These are phyloP conservation scores for Anaeromyces robustus DNA, from an alignment of 192 early-diverging fungal genomes.

Conservation along the genomic window DNA sequence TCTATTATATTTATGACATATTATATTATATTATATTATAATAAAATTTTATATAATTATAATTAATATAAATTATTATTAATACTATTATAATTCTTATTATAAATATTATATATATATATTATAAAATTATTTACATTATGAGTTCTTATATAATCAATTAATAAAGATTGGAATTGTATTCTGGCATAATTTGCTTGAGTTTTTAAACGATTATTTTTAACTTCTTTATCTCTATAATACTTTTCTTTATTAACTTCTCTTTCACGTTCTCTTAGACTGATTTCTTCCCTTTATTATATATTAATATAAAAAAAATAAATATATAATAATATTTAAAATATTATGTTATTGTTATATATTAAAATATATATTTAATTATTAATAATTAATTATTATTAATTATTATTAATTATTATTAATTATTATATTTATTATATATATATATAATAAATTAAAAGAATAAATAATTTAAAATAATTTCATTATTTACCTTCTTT, in stretches of 20 bases:
- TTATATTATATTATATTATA: not conserved
- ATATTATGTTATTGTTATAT: no score
- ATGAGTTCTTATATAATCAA: conserved; percentile 29
- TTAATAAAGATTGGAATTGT: conserved; percentile 23
- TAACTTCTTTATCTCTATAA: conserved; percentile 17
- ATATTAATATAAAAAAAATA: no score
- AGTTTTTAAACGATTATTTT: conserved; percentile 9
- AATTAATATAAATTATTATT: no score
- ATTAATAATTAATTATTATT: no score
- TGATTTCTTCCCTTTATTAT: conserved; percentile 24
- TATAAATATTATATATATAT: no score
- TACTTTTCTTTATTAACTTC: conserved; percentile 25
- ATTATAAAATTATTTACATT: conserved; percentile 9
- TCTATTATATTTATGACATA: no score
- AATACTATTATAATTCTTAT: no score
- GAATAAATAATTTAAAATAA: not conserved
- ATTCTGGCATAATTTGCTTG: conserved; percentile 19
- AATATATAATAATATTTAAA: no score
- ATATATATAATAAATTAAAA: not conserved
- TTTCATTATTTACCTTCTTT: conserved; percentile 7
- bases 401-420: no score
- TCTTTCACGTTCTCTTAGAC: conserved; percentile 34
- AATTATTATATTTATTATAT: no score
- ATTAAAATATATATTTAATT: no score
- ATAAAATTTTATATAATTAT: no score